phyloP scores from a whole-genome alignment of 441 rosid species.

The Adansonia grandidieri region DNA sequence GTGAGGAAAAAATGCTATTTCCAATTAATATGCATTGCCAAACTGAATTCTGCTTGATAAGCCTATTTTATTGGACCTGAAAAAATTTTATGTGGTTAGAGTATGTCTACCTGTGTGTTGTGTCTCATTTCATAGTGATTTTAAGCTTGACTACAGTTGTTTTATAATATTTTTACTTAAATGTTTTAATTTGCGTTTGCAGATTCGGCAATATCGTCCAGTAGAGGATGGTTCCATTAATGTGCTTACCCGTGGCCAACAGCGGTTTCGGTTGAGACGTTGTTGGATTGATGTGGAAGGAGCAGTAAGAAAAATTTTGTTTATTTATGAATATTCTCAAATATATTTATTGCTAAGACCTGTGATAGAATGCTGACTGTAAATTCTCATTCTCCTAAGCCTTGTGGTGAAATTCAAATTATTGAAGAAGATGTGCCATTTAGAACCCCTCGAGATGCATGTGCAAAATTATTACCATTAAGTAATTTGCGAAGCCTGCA shows the following conservation, averaged over 20 bases:
- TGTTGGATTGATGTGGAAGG: conserved; percentile 89
- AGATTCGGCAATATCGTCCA: conserved; percentile 86
- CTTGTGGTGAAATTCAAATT: conserved; percentile 83
- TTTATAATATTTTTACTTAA: conserved; percentile 5
- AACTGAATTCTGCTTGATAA: background rate
- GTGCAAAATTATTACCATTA: conserved; percentile 59
- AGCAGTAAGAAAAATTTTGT: conserved; percentile 56
- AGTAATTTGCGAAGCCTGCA: conserved; percentile 42
- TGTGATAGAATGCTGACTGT: conserved; percentile 22
- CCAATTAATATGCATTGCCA: background rate
- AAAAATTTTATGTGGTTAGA: background rate
- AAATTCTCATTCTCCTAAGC: conserved; percentile 46
- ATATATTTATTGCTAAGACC: background rate
- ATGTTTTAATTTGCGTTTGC: conserved; percentile 31
- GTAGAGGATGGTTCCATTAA: conserved; percentile 85
- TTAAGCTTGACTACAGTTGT: conserved; percentile 9
- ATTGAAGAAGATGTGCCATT: conserved; percentile 80
- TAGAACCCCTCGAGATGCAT: conserved; percentile 76
- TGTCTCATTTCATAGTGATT: background rate
- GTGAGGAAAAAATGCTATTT: background rate
- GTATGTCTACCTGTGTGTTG: background rate
- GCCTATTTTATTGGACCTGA: background rate
- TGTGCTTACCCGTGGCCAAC: conserved; percentile 90
- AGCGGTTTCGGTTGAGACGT: conserved; percentile 73
- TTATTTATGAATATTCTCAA: conserved; percentile 17